These are phyloP conservation scores for Endotrypanum monterogeii DNA, from an alignment of 208 protist genomes.

Conservation along the genomic window DNA sequence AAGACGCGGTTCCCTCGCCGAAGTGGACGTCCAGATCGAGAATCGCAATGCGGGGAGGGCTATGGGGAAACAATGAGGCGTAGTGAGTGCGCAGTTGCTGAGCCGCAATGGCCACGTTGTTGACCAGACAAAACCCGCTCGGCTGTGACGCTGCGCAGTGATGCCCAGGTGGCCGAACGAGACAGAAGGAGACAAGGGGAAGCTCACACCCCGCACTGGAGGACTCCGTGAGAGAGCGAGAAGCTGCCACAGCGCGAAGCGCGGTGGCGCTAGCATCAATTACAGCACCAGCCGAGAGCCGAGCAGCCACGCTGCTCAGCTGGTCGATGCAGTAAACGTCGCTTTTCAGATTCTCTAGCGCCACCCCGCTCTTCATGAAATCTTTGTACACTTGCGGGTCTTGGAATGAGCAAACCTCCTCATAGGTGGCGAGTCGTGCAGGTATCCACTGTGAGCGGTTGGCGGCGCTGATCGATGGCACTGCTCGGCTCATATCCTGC, in stretches of 20 bases:
- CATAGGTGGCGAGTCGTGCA: constrained; percentile 55
- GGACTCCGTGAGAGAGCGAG: neutral
- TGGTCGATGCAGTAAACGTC: constrained; percentile 83
- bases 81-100: constrained; percentile 38
- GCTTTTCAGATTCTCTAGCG: constrained; percentile 46
- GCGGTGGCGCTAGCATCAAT: constrained; percentile 60
- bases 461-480: constrained; percentile 1
- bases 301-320: constrained; percentile 58
- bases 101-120: constrained; percentile 88
- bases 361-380: constrained; percentile 54
- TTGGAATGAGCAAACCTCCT: constrained; percentile 73
- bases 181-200: constrained; percentile 67
- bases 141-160: constrained; percentile 72
- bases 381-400: constrained; percentile 37
- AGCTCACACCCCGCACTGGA: neutral
- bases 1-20: constrained; percentile 91
- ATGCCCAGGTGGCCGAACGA: constrained; percentile 92
- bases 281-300: constrained; percentile 60
- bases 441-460: constrained; percentile 45
- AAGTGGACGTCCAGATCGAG: constrained; percentile 94
- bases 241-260: constrained; percentile 18
- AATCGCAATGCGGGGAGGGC: constrained; percentile 63
- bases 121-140: constrained; percentile 89
- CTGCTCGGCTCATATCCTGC: neutral
- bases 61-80: constrained; percentile 1